These are phyloP conservation scores for Pythium biforme DNA, from an alignment of 352 stramenopile species.

Conservation along the genomic window DNA sequence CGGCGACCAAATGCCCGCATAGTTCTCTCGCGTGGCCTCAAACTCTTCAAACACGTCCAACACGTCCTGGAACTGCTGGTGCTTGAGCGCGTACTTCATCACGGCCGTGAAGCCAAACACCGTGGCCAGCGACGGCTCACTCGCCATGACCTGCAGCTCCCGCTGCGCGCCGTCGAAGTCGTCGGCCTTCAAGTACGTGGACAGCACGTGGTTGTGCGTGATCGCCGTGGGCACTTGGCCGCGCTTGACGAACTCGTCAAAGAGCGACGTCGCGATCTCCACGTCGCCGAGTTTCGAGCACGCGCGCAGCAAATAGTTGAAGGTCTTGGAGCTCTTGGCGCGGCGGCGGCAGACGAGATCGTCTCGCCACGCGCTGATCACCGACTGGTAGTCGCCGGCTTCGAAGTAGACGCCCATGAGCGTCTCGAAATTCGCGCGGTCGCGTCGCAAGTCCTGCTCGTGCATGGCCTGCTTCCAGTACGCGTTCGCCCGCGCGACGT, in stretches of 20 bases:
- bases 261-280: conserved; percentile 39
- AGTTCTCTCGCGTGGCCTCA: conserved; percentile 42
- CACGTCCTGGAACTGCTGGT: conserved; percentile 39
- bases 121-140: conserved; percentile 42
- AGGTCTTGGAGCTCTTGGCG: conserved; percentile 69
- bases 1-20: conserved; percentile 45
- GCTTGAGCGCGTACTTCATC: conserved; percentile 64
- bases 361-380: conserved; percentile 58
- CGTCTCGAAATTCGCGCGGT: conserved; percentile 71
- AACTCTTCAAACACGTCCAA: conserved; percentile 65
- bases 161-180: conserved; percentile 46
- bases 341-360: conserved; percentile 58
- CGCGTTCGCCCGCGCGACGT: conserved; percentile 43
- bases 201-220: conserved; percentile 77
- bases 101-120: conserved; percentile 73
- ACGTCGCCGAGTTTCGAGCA: conserved; percentile 50
- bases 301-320: conserved; percentile 77
- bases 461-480: conserved; percentile 59
- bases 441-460: conserved; percentile 43
- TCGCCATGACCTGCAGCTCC: conserved; percentile 51
- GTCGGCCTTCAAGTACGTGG: conserved; percentile 53
- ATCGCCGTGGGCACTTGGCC: conserved; percentile 56
- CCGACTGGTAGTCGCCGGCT: conserved; percentile 47
- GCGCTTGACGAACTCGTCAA: conserved; percentile 63
- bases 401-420: conserved; percentile 71